phyloP scores from a whole-genome alignment of 768 basidiomycete species.

The Strobilomyces confusus region DNA sequence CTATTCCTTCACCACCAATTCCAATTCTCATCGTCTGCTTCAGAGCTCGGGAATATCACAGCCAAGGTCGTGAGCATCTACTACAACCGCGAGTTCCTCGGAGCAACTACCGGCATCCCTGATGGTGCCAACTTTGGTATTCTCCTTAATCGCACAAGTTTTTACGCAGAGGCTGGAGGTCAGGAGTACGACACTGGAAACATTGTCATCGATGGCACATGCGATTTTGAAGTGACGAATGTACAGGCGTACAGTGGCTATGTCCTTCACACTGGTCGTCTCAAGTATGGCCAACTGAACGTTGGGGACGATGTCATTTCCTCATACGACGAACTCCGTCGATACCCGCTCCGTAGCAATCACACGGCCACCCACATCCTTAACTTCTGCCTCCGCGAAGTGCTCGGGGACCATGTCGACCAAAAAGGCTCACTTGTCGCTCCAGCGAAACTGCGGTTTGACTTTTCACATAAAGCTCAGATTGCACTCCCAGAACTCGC shows the following conservation, averaged over 20 bases:
- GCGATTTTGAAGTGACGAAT: conserved; percentile 91
- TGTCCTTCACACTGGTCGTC: conserved; percentile 84
- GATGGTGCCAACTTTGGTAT: conserved; percentile 74
- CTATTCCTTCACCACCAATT: neutral
- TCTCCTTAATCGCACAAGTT: conserved; percentile 87
- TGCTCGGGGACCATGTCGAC: conserved; percentile 95
- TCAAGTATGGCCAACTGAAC: conserved; percentile 83
- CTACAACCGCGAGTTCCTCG: conserved; percentile 69
- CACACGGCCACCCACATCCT: conserved; percentile 99
- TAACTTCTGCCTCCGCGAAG: conserved; percentile 88
- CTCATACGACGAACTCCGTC: conserved; percentile 92
- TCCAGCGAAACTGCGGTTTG: conserved; percentile 92
- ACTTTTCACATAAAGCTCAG: conserved; percentile 94
- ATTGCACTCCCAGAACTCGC: conserved; percentile 71
- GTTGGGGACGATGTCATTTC: conserved; percentile 81
- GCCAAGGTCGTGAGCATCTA: conserved; percentile 83
- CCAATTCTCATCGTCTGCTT: neutral
- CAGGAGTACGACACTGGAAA: conserved; percentile 97
- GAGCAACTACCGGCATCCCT: conserved; percentile 63
- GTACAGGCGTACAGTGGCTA: conserved; percentile 96
- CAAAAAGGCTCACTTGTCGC: conserved; percentile 98
- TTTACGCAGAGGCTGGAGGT: conserved; percentile 97
- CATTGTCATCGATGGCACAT: conserved; percentile 85
- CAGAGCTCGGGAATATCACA: conserved; percentile 74
- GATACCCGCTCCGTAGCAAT: conserved; percentile 95